Conservation (phyloP, 2,329 filamentous ascomycete species). For the Fusarium sp. region DNA sequence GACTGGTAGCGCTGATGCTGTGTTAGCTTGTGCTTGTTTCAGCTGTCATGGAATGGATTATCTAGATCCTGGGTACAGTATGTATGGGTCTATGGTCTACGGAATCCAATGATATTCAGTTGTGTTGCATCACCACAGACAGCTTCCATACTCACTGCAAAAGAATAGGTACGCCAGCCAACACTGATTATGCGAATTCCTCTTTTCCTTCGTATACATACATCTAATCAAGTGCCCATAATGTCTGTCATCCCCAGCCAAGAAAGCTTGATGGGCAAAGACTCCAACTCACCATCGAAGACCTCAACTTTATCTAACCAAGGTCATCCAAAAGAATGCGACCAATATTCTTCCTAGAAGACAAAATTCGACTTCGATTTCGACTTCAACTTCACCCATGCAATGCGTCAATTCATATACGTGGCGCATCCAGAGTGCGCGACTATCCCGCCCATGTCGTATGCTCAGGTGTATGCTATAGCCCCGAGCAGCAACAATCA, state of each 20-base stretch:
- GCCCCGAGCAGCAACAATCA: constrained; percentile 15
- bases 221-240: not conserved
- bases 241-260: too few species aligned
- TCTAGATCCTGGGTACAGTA: not conserved
- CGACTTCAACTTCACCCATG: not conserved
- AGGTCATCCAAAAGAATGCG: not conserved
- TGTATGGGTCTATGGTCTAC: too few species aligned
- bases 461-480: constrained; percentile 37
- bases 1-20: not conserved
- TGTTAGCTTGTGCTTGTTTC: constrained; percentile 32
- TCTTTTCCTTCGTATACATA: not conserved
- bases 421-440: constrained; percentile 19
- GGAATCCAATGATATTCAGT: not conserved
- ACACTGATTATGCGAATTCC: not conserved
- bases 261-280: not conserved
- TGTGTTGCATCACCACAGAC: not conserved
- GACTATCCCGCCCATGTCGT: constrained; percentile 10
- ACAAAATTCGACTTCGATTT: not conserved
- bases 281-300: not conserved
- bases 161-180: too few species aligned
- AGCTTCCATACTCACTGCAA: too few species aligned
- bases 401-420: constrained; percentile 36
- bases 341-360: not conserved
- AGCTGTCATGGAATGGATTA: constrained; percentile 11
- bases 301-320: not conserved